Evolutionary conservation across 805 yeast genomes (phyloP).

Genomic region (Saccharomycopsis sp.): DNA sequence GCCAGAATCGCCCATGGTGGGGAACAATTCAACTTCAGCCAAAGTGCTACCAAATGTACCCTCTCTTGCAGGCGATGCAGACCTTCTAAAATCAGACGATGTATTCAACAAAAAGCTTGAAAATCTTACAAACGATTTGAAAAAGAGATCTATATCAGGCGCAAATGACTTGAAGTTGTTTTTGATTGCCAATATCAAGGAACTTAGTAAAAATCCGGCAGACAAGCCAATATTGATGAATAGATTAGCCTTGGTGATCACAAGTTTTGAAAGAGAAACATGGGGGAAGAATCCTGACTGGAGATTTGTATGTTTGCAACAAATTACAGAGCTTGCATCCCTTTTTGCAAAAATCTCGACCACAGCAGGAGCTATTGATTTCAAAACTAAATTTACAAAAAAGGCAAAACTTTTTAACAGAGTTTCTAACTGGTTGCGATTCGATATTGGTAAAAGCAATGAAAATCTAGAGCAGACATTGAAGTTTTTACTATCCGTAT

Average conservation of each 20-base stretch:
- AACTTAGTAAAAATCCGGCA: neutral
- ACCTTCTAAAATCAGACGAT: constrained; percentile 6
- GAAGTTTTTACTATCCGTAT: constrained; percentile 15
- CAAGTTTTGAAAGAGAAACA: constrained; percentile 16
- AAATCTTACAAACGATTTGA: constrained; percentile 4
- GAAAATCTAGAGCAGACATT: constrained; percentile 8
- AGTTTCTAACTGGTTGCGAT: constrained; percentile 21
- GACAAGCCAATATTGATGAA: constrained; percentile 17
- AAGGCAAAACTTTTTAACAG: constrained; percentile 18
- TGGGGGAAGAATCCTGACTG: constrained; percentile 19
- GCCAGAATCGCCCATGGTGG: too few species aligned
- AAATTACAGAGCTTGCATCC: constrained; percentile 6
- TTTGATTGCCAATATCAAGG: constrained; percentile 10
- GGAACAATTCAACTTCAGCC: too few species aligned
- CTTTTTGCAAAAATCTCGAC: constrained; percentile 1
- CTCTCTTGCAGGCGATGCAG: too few species aligned
- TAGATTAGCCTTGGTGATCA: constrained; percentile 11
- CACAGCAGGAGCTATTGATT: constrained; percentile 10
- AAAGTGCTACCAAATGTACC: too few species aligned
- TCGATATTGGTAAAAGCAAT: constrained; percentile 13
- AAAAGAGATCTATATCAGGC: constrained; percentile 7
- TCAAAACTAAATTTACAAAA: constrained; percentile 14
- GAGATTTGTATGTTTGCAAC: constrained; percentile 18
- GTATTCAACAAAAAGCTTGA: constrained; percentile 7
- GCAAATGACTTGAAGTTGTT: constrained; percentile 13